phyloP scores from a whole-genome alignment of 495 filamentous ascomycete genomes.

The Podospora tetraspora region DNA sequence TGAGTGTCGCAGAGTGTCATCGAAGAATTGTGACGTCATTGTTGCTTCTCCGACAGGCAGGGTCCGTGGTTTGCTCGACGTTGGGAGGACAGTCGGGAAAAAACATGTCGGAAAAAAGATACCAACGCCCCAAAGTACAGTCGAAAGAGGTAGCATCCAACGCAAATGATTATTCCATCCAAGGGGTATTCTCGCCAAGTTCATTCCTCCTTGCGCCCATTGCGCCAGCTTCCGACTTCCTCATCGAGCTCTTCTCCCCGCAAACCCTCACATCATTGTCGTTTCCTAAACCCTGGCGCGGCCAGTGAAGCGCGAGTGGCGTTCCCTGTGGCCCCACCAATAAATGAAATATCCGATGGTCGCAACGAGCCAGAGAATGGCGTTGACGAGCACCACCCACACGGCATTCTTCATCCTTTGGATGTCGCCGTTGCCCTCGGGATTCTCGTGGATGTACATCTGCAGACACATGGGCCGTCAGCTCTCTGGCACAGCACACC shows the following conservation, averaged over 20 bases:
- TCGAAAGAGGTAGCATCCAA: background rate
- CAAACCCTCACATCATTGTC: background rate
- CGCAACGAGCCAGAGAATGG: constrained; percentile 65
- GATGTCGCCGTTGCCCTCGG: constrained; percentile 54
- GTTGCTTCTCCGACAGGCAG: background rate
- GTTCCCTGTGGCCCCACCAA: constrained; percentile 41
- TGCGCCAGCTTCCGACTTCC: background rate
- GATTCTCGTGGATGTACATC: constrained; percentile 66
- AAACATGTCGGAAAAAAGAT: background rate
- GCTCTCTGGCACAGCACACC: background rate
- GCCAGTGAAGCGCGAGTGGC: constrained; percentile 43
- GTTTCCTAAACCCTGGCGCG: constrained; percentile 40
- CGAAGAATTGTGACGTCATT: background rate
- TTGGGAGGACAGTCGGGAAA: background rate
- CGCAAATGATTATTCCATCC: background rate
- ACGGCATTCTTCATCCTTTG: constrained; percentile 79
- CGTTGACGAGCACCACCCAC: constrained; percentile 72
- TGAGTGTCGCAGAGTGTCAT: background rate
- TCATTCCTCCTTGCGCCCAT: background rate
- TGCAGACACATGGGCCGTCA: constrained; percentile 17
- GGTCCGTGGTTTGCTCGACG: background rate
- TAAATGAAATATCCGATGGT: constrained; percentile 38
- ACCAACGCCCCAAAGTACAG: background rate
- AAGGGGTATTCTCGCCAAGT: background rate
- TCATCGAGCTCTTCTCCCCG: background rate